Percentiles rank a stretch among this genome's conserved stretches.
Evolutionary conservation across 352 stramenopile species (phyloP).

Genomic region (Pythium dissimile): DNA sequence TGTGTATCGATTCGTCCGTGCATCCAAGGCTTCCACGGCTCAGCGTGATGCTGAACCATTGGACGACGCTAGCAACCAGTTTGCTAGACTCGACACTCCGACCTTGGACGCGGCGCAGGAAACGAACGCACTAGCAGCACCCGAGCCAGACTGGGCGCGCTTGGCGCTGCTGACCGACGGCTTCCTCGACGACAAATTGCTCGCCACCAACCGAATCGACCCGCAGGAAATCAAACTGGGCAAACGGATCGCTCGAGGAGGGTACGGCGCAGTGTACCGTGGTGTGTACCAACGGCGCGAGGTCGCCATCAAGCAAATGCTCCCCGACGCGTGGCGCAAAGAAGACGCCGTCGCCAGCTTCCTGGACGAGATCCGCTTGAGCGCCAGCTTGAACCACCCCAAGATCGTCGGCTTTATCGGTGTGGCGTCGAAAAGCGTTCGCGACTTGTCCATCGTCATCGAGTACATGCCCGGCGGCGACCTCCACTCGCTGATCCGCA

Average conservation of each 20-base stretch:
- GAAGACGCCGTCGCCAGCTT: slow-evolving; percentile 19
- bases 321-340: slow-evolving; percentile 12
- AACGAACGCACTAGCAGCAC: neutral
- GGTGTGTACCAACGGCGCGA: neutral
- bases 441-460: slow-evolving; percentile 22
- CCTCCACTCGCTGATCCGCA: slow-evolving; percentile 8
- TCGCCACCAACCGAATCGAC: neutral
- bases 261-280: neutral
- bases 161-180: neutral
- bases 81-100: neutral
- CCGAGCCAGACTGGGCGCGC: neutral
- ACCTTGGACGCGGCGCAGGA: too few relatives aligned
- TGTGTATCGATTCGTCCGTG: too few relatives aligned
- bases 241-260: slow-evolving; percentile 1
- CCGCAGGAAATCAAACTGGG: neutral
- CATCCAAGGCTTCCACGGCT: too few relatives aligned
- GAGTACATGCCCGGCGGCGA: slow-evolving; percentile 27
- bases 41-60: too few relatives aligned
- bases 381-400: slow-evolving; percentile 23
- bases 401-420: slow-evolving; percentile 33
- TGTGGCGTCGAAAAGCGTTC: slow-evolving; percentile 21
- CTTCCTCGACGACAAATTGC: slow-evolving; percentile 3
- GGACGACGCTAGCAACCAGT: neutral
- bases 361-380: slow-evolving; percentile 31
- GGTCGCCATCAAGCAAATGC: slow-evolving; percentile 16